A percentile compares a stretch with the other conserved stretches of the same genome.
Evolutionary conservation across 139 green algal species (phyloP).

Genomic region (Tetradesmus lagerheimii): DNA sequence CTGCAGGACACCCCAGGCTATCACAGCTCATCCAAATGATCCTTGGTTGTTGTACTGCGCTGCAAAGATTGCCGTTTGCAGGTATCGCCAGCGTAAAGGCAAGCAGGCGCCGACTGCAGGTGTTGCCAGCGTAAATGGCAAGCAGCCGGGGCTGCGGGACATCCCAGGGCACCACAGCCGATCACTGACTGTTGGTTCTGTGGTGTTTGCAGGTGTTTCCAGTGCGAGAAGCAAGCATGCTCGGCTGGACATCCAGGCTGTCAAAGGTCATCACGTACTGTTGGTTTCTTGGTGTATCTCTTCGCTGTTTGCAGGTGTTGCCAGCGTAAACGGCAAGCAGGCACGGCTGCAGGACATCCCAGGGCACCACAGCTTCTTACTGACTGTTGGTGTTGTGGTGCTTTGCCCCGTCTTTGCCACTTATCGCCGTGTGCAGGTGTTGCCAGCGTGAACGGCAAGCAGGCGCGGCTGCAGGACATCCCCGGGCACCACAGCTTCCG

Average conservation of each 20-base stretch:
- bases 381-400: background rate
- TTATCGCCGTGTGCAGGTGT: background rate
- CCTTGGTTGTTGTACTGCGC: no score
- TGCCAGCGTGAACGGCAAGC: background rate
- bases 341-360: constrained; percentile 87
- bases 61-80: no score
- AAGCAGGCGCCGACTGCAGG: constrained; percentile 74
- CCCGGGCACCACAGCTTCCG: constrained; percentile 87
- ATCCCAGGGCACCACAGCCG: constrained; percentile 86
- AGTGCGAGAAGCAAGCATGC: constrained; percentile 38
- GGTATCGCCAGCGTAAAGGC: background rate
- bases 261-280: no score
- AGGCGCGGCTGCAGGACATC: constrained; percentile 83
- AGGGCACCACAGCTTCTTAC: constrained; percentile 73
- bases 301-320: background rate
- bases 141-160: constrained; percentile 78
- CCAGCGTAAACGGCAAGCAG: constrained; percentile 12
- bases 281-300: no score
- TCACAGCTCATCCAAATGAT: no score
- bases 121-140: constrained; percentile 20
- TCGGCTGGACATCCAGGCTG: no score
- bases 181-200: background rate
- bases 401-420: background rate
- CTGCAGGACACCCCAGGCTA: no score
- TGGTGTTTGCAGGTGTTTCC: background rate